Percentiles rank a stretch among this genome's conserved stretches.
Evolutionary conservation across 495 filamentous ascomycete genomes (phyloP).

Genomic region (Penicillium egyptiacum): DNA sequence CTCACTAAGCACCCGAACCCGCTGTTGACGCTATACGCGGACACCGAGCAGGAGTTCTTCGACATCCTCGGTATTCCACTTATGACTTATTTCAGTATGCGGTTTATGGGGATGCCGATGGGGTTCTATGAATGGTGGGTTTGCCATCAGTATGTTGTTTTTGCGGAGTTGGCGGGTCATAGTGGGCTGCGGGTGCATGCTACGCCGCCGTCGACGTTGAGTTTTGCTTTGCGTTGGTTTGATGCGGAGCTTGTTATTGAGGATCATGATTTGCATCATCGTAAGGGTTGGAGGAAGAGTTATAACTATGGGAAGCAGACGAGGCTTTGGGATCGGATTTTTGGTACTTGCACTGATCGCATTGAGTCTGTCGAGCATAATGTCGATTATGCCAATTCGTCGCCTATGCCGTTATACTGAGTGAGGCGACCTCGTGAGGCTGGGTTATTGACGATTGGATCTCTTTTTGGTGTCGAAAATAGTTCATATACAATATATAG

Average conservation of each 20-base stretch:
- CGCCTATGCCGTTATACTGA: conserved; percentile 34
- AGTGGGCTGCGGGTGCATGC: conserved; percentile 37
- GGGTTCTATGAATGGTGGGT: conserved; percentile 47
- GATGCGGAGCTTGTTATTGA: conserved; percentile 39
- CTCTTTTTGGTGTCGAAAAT: neutral
- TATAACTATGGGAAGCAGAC: conserved; percentile 45
- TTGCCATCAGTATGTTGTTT: conserved; percentile 40
- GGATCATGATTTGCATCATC: conserved; percentile 43
- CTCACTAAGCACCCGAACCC: conserved; percentile 44
- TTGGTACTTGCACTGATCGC: conserved; percentile 36
- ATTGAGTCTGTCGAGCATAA: conserved; percentile 33
- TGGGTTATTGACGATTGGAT: conserved; percentile 3
- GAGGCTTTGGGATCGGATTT: conserved; percentile 41
- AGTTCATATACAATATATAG: neutral
- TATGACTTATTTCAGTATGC: conserved; percentile 36
- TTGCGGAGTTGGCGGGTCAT: conserved; percentile 38
- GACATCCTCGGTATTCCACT: conserved; percentile 39
- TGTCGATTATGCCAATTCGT: conserved; percentile 35
- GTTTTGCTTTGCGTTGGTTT: conserved; percentile 29
- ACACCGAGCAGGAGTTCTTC: conserved; percentile 41
- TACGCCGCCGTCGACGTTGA: conserved; percentile 32
- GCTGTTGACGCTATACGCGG: conserved; percentile 37
- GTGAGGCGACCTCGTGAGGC: too few species aligned
- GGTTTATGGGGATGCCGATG: conserved; percentile 37
- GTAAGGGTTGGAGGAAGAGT: conserved; percentile 43